These are phyloP conservation scores for Apostasia ramifera DNA, from an alignment of 106 monocot genomes.

Conservation along the genomic window DNA sequence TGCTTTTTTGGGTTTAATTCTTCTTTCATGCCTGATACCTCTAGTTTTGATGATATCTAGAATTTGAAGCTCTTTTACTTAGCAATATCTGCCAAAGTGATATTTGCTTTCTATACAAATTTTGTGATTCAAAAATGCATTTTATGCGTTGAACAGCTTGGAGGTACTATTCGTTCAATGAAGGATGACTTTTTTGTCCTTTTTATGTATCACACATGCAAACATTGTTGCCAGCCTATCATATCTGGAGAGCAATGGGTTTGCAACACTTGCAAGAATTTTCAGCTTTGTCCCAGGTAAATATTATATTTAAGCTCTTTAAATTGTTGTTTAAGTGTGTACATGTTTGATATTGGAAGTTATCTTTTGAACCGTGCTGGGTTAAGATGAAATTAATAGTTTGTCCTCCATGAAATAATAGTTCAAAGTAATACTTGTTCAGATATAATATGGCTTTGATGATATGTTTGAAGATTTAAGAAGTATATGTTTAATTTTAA, in stretches of 20 bases:
- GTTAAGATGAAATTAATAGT: too few relatives aligned
- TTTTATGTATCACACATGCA: constrained; percentile 57
- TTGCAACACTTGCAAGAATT: constrained; percentile 68
- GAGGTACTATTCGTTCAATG: constrained; percentile 54
- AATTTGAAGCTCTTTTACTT: too few relatives aligned
- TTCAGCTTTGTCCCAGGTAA: constrained; percentile 48
- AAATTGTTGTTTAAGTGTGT: background rate
- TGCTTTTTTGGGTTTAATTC: too few relatives aligned
- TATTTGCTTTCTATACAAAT: background rate
- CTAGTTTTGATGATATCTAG: too few relatives aligned
- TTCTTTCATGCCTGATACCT: too few relatives aligned
- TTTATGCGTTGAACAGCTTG: constrained; percentile 49
- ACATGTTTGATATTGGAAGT: too few relatives aligned
- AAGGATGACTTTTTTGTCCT: constrained; percentile 89
- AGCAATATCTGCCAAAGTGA: background rate
- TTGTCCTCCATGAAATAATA: too few relatives aligned
- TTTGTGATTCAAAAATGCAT: background rate
- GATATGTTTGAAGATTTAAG: too few relatives aligned
- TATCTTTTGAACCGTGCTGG: too few relatives aligned
- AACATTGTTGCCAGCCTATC: constrained; percentile 60
- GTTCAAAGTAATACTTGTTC: too few relatives aligned
- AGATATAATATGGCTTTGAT: too few relatives aligned
- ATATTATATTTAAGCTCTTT: constrained; percentile 1
- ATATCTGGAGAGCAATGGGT: constrained; percentile 57
- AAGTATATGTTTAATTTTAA: too few relatives aligned